Evolutionary conservation across 768 basidiomycete species (phyloP), one percentile per base, ranked within the genome.

Genomic region (Leccinum subgranulosum): DNA sequence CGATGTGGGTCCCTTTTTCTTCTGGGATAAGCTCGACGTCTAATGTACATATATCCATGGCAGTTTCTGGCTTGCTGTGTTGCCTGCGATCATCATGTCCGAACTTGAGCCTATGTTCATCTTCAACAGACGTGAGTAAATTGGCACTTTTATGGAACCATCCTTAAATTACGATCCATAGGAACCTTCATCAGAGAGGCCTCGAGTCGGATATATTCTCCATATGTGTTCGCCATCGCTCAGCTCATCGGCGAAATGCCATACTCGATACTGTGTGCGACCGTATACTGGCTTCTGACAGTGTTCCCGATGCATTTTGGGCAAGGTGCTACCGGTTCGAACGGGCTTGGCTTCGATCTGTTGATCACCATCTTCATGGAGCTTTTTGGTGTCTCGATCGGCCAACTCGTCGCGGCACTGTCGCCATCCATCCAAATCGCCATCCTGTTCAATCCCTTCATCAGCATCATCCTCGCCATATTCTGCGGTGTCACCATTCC

Each of bases 401-500:
- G 87, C 27, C 86, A 88, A 63, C 67, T 90, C 41, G 76, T 95
- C 43, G 91, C 86, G 19, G 84, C 92, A 2, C 72, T 92, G 17
- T 85, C 86, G 1, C 91, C 92, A 0, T 84, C 85, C 48, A 81
- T 94, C 51, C 85, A 88, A 66, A 83, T 90, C 39, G 90, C 90
- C 10, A 88, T 88, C 6, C 74, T 93, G 55, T 87, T 86, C 75
- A 92, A 90, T 69, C 91, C 92, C 2, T 87, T 90, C 78, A 59
- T 92, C 49, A 75, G 79, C 45, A 69, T 86, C 31, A 75, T 87
- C 39, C 81, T 92, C 51, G 73, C 81, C 4, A 80, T 85, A 15
- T 92, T 92, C 81, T 90, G 88, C 63, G 92, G 92, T 67, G 88
- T 92, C 15, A 87, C 87, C 1, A 83, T 92, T 54, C 89, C 88